These are phyloP conservation scores for Ciborinia camelliae DNA, from an alignment of 2,329 filamentous ascomycete genomes.

Conservation along the genomic window DNA sequence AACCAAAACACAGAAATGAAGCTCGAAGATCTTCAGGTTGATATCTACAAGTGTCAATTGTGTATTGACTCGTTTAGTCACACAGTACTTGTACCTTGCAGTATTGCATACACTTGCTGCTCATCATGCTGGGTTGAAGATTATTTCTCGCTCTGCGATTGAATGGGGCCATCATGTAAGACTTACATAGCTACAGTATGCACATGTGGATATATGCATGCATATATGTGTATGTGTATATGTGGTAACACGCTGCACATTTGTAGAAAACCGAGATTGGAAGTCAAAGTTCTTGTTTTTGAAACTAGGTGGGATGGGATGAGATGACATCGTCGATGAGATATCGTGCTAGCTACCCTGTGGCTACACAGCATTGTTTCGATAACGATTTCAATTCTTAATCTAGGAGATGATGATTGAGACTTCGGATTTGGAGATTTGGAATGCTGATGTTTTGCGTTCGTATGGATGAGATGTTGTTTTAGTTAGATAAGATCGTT, in stretches of 20 bases:
- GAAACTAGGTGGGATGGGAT: neutral
- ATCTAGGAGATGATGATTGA: neutral
- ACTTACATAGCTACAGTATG: neutral
- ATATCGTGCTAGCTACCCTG: neutral
- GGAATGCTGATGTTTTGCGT: no score
- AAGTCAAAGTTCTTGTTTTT: neutral
- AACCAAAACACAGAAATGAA: neutral
- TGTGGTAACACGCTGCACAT: neutral
- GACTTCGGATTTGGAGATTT: neutral
- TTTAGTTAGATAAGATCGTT: neutral
- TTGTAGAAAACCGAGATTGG: neutral
- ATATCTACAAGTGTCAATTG: neutral
- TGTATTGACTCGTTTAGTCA: neutral
- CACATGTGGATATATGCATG: neutral
- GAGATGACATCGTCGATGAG: neutral
- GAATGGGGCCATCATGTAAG: neutral
- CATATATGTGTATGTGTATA: neutral
- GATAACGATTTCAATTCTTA: neutral
- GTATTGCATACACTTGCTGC: neutral
- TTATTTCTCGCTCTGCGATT: neutral
- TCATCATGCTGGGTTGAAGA: neutral
- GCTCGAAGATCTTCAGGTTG: neutral
- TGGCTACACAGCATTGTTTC: neutral
- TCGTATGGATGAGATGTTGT: neutral
- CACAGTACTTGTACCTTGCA: slow-evolving; percentile 9